A percentile compares a stretch with the other conserved stretches of the same genome.
These are phyloP conservation scores for Cercospora nicotianae DNA, from an alignment of 2,329 filamentous ascomycete species.

Conservation along the genomic window DNA sequence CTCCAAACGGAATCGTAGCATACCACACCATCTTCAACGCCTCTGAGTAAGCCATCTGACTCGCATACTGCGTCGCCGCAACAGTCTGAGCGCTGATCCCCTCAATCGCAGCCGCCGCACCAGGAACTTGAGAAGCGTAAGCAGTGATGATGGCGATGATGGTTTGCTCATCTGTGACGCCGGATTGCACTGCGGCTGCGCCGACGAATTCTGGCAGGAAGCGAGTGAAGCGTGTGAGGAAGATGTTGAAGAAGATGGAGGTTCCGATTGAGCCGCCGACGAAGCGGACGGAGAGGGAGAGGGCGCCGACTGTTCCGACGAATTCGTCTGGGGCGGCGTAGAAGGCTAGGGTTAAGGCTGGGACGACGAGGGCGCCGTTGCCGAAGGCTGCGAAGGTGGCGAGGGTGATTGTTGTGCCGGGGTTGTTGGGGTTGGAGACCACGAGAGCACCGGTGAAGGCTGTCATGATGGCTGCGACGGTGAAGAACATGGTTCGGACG, in stretches of 20 bases:
- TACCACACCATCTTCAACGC: slow-evolving; percentile 29
- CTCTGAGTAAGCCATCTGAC: slow-evolving; percentile 26
- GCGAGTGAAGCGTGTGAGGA: slow-evolving; percentile 47
- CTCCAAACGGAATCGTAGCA: slow-evolving; percentile 30
- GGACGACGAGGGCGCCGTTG: slow-evolving; percentile 66
- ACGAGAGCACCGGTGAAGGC: slow-evolving; percentile 46
- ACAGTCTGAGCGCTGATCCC: slow-evolving; percentile 18
- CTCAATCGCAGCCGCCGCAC: slow-evolving; percentile 22
- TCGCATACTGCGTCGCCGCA: slow-evolving; percentile 26
- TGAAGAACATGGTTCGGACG: slow-evolving; percentile 60
- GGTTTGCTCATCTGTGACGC: slow-evolving; percentile 16
- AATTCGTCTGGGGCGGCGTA: slow-evolving; percentile 63
- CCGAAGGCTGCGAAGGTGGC: slow-evolving; percentile 63
- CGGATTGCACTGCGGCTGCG: slow-evolving; percentile 42
- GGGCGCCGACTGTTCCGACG: slow-evolving; percentile 66
- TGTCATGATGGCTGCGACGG: slow-evolving; percentile 63
- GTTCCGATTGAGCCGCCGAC: slow-evolving; percentile 62
- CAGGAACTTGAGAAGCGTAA: slow-evolving; percentile 27
- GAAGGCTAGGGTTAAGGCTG: slow-evolving; percentile 65
- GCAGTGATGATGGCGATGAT: slow-evolving; percentile 18
- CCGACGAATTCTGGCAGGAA: slow-evolving; percentile 54
- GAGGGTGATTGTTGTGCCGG: slow-evolving; percentile 44
- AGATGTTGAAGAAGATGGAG: slow-evolving; percentile 53
- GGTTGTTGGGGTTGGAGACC: slow-evolving; percentile 29
- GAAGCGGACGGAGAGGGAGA: slow-evolving; percentile 66